phyloP scores from a whole-genome alignment of 2,329 filamentous ascomycete species.

The Mycosphaerella arachidis region DNA sequence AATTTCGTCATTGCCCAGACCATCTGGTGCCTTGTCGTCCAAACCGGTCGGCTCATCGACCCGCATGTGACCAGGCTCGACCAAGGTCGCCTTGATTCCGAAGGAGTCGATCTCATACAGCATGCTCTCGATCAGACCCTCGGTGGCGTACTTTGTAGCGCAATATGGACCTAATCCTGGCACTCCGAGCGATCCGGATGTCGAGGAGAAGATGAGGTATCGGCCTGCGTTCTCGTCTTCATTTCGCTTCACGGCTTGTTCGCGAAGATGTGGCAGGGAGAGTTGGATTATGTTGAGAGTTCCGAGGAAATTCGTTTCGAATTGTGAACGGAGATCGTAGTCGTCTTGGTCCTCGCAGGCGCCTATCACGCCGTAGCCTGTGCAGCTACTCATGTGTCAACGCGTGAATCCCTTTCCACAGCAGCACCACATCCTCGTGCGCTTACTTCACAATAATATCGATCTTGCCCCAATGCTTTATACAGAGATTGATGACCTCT shows the following conservation, averaged over 20 bases:
- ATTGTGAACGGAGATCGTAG: slow-evolving; percentile 89
- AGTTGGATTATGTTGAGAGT: slow-evolving; percentile 89
- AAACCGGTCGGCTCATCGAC: slow-evolving; percentile 65
- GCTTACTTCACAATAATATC: slow-evolving; percentile 77
- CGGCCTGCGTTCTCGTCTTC: slow-evolving; percentile 52
- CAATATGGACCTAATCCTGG: slow-evolving; percentile 92
- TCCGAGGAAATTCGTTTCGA: slow-evolving; percentile 97
- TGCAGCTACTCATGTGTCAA: slow-evolving; percentile 51
- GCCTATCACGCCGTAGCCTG: slow-evolving; percentile 91
- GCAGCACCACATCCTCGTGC: slow-evolving; percentile 1
- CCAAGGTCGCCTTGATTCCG: slow-evolving; percentile 88
- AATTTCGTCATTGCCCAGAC: slow-evolving; percentile 5
- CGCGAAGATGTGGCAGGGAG: slow-evolving; percentile 80
- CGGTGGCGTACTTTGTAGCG: slow-evolving; percentile 94
- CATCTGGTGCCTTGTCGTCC: slow-evolving; percentile 27
- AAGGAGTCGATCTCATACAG: slow-evolving; percentile 90
- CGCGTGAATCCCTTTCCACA: no score
- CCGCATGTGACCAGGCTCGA: slow-evolving; percentile 83
- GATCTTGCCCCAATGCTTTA: slow-evolving; percentile 67
- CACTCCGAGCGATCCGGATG: slow-evolving; percentile 85
- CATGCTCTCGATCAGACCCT: slow-evolving; percentile 93
- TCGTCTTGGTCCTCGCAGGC: slow-evolving; percentile 97
- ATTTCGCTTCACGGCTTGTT: slow-evolving; percentile 48
- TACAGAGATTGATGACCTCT: slow-evolving; percentile 63
- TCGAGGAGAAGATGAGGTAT: slow-evolving; percentile 93